phyloP scores from a whole-genome alignment of 352 stramenopile genomes.

The Blastocystis sp. region DNA sequence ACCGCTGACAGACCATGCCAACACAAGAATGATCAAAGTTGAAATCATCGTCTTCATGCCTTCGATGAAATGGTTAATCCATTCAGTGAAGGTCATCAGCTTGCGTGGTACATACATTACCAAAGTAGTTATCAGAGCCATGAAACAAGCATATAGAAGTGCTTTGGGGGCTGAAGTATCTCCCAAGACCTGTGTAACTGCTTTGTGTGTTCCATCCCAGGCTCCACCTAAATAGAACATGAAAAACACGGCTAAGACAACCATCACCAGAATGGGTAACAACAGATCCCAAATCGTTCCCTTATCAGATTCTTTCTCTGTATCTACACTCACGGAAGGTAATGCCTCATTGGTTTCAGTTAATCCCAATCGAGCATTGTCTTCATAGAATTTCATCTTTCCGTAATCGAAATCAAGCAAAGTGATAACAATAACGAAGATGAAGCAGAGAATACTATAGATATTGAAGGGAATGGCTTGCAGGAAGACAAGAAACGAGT shows the following conservation, averaged over 20 bases:
- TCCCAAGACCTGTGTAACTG: not conserved
- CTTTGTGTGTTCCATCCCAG: not conserved
- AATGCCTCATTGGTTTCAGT: slow-evolving; percentile 32
- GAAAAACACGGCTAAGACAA: slow-evolving; percentile 52
- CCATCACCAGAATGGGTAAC: slow-evolving; percentile 58
- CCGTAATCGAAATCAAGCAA: slow-evolving; percentile 57
- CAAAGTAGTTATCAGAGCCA: slow-evolving; percentile 35
- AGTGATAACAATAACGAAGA: slow-evolving; percentile 35
- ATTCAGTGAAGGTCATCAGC: slow-evolving; percentile 57
- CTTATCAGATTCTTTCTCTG: slow-evolving; percentile 20
- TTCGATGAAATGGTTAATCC: slow-evolving; percentile 54
- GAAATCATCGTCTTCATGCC: slow-evolving; percentile 62
- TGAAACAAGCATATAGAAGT: slow-evolving; percentile 23
- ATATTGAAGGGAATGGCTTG: slow-evolving; percentile 55
- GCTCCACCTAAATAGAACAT: slow-evolving; percentile 51
- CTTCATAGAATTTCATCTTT: slow-evolving; percentile 61
- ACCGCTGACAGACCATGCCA: slow-evolving; percentile 49
- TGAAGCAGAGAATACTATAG: slow-evolving; percentile 52
- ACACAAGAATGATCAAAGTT: slow-evolving; percentile 55
- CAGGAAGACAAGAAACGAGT: slow-evolving; percentile 51
- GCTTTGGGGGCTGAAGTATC: slow-evolving; percentile 23
- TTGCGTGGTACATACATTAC: slow-evolving; percentile 59
- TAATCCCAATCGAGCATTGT: slow-evolving; percentile 41
- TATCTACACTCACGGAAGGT: not conserved
- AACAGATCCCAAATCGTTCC: slow-evolving; percentile 71